Base-by-base conservation (phyloP, 2,329 filamentous ascomycete genomes). In the Scedosporium dehoogii region DNA sequence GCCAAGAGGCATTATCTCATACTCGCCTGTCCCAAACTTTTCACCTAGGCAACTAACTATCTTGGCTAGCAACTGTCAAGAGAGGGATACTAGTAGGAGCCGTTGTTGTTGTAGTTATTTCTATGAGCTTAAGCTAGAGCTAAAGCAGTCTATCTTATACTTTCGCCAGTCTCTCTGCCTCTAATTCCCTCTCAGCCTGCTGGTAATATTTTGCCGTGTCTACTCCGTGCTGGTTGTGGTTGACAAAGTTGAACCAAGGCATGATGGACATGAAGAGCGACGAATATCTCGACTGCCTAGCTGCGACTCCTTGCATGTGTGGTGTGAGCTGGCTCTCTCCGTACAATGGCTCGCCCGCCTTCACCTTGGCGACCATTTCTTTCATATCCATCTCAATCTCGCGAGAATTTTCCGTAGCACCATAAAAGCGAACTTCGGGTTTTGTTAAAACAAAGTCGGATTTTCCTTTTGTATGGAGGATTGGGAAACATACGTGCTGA, bases 141-240 rank as follows among this genome's bases (percentile, higher is more conserved):
- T 16, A 9, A 21, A n/a, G 14, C 18, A n/a, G 5, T 46, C 16
- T 46, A 46, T 16, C 44, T 33, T 60, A 55, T 4, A 41, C 38
- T 14, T 56, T 55, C 6, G 27, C 27, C 9, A 58, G 44, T 41
- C 65, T 67, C 80, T 96, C 92, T 46, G 86, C 87, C 78, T 96
- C 94, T 70, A 99, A 78, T 76, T 99, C 94, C 74, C 88, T 82
- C 81, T 99, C 94, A 6, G 94, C 94, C 75, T 96, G 91, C 73
- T 88, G 88, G 77, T 96, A 99, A 80, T 99, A 99, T 80, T 99
- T 99, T 67, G 93, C 92, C 38, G 94, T 99, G 74, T 99, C 94
- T 64, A 99, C 90, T 69, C 94, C 94, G 74, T 99, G 94, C 84
- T 96, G 80, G 73, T 85, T 87, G 78, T 99, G 94, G 78, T 99